Evolutionary conservation across 139 green algal genomes (phyloP), one percentile per base, ranked within the genome.

Genomic region (Desmodesmus armatus): DNA sequence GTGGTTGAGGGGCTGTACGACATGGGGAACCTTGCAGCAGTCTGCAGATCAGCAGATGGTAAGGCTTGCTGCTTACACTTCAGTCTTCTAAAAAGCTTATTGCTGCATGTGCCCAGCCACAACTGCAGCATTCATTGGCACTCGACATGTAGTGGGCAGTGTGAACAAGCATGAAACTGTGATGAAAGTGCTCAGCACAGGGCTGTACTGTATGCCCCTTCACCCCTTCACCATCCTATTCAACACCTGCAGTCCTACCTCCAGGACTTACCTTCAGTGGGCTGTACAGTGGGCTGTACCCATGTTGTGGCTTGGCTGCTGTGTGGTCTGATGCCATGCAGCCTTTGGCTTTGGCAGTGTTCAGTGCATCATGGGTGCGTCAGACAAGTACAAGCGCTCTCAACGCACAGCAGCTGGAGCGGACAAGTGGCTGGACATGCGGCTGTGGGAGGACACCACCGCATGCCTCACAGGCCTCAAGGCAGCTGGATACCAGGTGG

Each of bases 371-470:
- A 93, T 89, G 72, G 76, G 60, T 2, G 39, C 62, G 78, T 90
- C 47, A 71, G 84, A 85, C 44, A 89, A 91, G 65, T 94, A 92
- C 86, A 95, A 94, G 80, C 69, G 85, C n/a, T 90, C 85, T n/a
- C 80, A 87, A 35, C 82, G 91, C 13, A 93, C 88, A 1, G 88
- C 71, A 27, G 87, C 88, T 7, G 94, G 94, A 2, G 89, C 93
- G 0, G 94, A 98, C 35, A 97, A 97, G 88, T 98, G 95, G 95
- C 85, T 98, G 80, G 91, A 97, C 74, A 82, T 95, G 25, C 77
- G 85, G 47, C 44, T 92, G 23, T 95, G 89, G 85, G 55, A 91
- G 49, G 78, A 15, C 66, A 89, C 93, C 2, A 0, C 40, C 3
- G 86, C 91, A 0, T 96, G 92, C 85, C 49, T 96, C 3, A 15